phyloP scores from a whole-genome alignment of 805 yeast genomes.

The Lipomyces starkeyi region DNA sequence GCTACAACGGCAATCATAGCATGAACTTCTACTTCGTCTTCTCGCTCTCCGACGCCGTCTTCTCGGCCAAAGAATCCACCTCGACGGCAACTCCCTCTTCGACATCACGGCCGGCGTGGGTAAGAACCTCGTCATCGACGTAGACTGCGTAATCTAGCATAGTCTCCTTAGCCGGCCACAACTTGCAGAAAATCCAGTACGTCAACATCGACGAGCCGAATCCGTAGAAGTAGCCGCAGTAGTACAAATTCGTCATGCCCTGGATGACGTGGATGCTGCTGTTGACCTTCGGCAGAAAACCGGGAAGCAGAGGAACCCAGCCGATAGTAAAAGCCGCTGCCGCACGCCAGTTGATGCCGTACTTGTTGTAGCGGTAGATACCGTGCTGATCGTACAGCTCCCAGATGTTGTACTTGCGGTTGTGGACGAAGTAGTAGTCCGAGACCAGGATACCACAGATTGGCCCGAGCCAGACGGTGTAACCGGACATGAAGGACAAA shows the following conservation, averaged over 20 bases:
- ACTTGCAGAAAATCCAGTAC: constrained; percentile 20
- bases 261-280: constrained; percentile 47
- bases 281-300: constrained; percentile 38
- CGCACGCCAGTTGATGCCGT: constrained; percentile 55
- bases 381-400: constrained; percentile 50
- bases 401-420: constrained; percentile 49
- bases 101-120: background rate
- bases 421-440: constrained; percentile 52
- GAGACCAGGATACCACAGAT: constrained; percentile 49
- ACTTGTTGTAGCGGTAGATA: constrained; percentile 50
- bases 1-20: too few relatives aligned
- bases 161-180: constrained; percentile 32
- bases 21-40: background rate
- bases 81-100: background rate
- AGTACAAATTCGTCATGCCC: constrained; percentile 25
- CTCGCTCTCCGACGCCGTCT: background rate
- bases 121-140: constrained; percentile 16
- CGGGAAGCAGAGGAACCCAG: constrained; percentile 42
- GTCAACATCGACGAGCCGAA: constrained; percentile 25
- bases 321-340: constrained; percentile 45
- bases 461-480: constrained; percentile 52
- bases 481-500: constrained; percentile 48
- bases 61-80: constrained; percentile 3
- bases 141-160: constrained; percentile 26
- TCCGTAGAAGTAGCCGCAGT: constrained; percentile 35